These are phyloP conservation scores for Annulohypoxylon bovei DNA, from an alignment of 495 filamentous ascomycete genomes.

Conservation along the genomic window DNA sequence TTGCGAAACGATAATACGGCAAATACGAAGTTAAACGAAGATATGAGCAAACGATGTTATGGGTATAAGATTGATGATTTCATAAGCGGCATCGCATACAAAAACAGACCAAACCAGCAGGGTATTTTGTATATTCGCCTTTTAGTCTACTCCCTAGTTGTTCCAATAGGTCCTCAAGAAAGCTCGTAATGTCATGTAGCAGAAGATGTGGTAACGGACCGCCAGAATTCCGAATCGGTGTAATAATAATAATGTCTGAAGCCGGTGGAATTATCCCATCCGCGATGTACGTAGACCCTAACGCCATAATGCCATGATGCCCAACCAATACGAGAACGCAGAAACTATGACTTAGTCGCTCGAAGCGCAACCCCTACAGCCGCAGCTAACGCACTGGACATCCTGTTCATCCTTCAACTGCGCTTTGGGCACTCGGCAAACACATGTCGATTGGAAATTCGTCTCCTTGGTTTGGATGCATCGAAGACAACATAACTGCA, in stretches of 20 bases:
- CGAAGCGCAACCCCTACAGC: constrained; percentile 89
- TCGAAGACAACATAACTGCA: constrained; percentile 86
- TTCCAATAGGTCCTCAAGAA: constrained; percentile 8
- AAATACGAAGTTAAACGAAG: constrained; percentile 13
- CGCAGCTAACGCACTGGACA: constrained; percentile 95
- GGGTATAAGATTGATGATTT: constrained; percentile 16
- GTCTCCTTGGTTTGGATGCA: constrained; percentile 99
- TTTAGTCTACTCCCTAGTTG: constrained; percentile 24
- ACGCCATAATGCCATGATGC: constrained; percentile 41
- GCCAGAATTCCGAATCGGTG: constrained; percentile 24
- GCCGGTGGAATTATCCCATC: constrained; percentile 20
- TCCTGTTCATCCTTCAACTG: constrained; percentile 90
- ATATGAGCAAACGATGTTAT: constrained; percentile 24
- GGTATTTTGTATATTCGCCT: constrained; percentile 22
- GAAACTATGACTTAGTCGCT: constrained; percentile 66
- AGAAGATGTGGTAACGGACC: constrained; percentile 14
- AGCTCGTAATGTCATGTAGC: constrained; percentile 18
- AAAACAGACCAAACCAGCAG: constrained; percentile 1
- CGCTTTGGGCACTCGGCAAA: constrained; percentile 93
- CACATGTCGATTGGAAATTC: constrained; percentile 97
- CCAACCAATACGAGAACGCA: constrained; percentile 19
- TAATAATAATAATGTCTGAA: constrained; percentile 27
- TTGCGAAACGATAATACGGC: constrained; percentile 49
- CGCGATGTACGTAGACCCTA: constrained; percentile 33
- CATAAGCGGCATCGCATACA: constrained; percentile 7